phyloP scores from a whole-genome alignment of 2,329 filamentous ascomycete genomes.

The Aspergillus unguis region DNA sequence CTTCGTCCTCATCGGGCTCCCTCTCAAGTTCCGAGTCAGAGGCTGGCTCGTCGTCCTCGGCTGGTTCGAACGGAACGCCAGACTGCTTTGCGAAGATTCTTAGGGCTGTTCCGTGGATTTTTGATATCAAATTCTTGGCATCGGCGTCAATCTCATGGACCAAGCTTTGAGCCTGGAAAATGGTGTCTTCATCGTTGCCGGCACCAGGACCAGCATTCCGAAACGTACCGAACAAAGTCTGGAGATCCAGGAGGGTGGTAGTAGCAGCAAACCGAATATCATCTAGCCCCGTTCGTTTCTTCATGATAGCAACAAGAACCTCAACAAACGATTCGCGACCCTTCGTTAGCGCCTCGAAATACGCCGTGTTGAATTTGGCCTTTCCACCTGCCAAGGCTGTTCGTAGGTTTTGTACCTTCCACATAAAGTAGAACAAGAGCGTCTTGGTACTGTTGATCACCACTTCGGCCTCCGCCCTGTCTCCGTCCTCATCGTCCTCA shows the following conservation, averaged over 20 bases:
- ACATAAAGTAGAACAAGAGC: constrained; percentile 89
- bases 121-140: constrained; percentile 64
- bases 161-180: constrained; percentile 58
- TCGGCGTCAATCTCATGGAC: constrained; percentile 66
- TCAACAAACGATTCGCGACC: constrained; percentile 53
- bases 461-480: constrained; percentile 75
- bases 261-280: constrained; percentile 73
- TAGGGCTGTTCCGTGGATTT: constrained; percentile 75
- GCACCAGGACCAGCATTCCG: constrained; percentile 48
- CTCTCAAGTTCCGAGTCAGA: constrained; percentile 62
- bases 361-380: constrained; percentile 57
- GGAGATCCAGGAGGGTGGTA: constrained; percentile 75
- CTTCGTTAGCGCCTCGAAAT: constrained; percentile 67
- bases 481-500: constrained; percentile 62
- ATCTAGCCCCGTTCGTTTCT: constrained; percentile 59
- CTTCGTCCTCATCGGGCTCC: constrained; percentile 46
- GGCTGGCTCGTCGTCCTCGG: constrained; percentile 71
- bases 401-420: constrained; percentile 69
- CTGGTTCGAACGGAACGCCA: constrained; percentile 41
- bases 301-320: constrained; percentile 50
- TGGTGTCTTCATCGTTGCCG: constrained; percentile 43
- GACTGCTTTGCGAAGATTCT: constrained; percentile 70
- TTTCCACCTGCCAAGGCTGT: constrained; percentile 53
- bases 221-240: constrained; percentile 73
- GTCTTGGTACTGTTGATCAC: constrained; percentile 72